Evolutionary conservation across 2,329 filamentous ascomycete genomes (phyloP), one percentile per base, ranked within the genome.

Genomic region (Colletotrichum trifolii): DNA sequence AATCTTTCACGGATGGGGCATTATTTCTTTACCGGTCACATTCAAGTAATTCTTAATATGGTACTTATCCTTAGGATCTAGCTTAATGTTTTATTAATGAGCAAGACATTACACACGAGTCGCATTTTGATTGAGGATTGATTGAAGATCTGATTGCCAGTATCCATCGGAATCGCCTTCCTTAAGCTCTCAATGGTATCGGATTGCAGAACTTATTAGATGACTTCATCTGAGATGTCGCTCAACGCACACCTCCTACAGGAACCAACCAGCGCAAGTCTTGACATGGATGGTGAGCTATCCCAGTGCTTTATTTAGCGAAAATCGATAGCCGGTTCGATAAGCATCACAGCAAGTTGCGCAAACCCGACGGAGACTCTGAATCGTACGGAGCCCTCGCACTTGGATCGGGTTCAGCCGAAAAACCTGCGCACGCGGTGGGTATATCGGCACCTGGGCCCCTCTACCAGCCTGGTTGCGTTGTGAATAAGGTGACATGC

Each of bases 401-500:
- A 25, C 25, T 25, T 25, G 25, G 9, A 10, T 46, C 52, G 6
- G 40, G 40, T 42, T 2, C 34, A 8, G 10, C n/a, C 39, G 39
- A 54, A 25, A 40, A 40, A 40, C 9, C 13, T 10, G 38, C 9
- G 38, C 9, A 13, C 38, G 38, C 9, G 38, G 38, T 9, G 9
- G 13, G 8, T 40, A 40, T 40, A 10, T 10, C 38, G 25, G 13
- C 38, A 40, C 38, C 13, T 5, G 2, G 38, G 9, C 25, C 13
- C n/a, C 8, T 46, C 43, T 11, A 48, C 34, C 9, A 11, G 25
- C 12, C 36, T 4, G 8, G 33, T 13, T 42, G 35, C 25, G 35
- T 40, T 54, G n/a, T 47, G 36, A 25, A 43, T 48, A 57, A 57
- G 33, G 36, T 64, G 8, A 42, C n/a, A 39, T 65, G 55, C 48